Base-by-base conservation (phyloP, 306 rosid genomes). In the Quercus berberidifolia region DNA sequence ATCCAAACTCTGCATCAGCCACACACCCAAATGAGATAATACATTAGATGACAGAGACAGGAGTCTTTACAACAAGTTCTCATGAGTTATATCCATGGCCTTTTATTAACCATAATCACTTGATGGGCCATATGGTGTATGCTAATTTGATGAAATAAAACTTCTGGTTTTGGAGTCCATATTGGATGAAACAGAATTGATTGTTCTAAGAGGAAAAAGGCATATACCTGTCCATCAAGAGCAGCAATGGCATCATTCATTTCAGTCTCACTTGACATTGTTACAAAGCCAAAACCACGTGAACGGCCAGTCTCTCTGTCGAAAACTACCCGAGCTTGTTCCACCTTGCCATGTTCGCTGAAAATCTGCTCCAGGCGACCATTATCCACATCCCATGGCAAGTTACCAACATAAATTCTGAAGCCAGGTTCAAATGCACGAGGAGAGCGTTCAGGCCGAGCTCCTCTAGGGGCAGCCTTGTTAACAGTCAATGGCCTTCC, bases 211-310 rank as follows among this genome's bases (percentile, higher is more conserved):
- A 19, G 13, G 26, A 30, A 35, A 35, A 68, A 55, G 49, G 35
- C 13, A 33, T n/a, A 57, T 93, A 95, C 99, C 99, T 91, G 96
- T 79, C 99, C 99, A 81, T 95, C 98, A 46, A 95, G 89, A 60
- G 97, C 99, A 79, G 91, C 92, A 84, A 95, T 90, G 80, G 98
- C 98, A 70, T 87, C 93, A 76, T 91, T 90, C 93, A 88, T 82
- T 59, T 88, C 99, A 38, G 85, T 68, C 78, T 91, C 99, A 68
- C 79, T 83, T 69, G 94, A 64, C 96, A 95, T 87, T 65, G 91
- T 85, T 58, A 95, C 99, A 79, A 95, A 93, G 80, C 96, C 99
- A 86, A 95, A 95, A 55, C 99, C 99, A 43, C 99, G 99, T 6
- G 99, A 95, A 59, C 99, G 92, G 73, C 98, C 94, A 14, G 90